Evolutionary conservation across 306 rosid species (phyloP).

Genomic region (Cyclanthera cordifolia): DNA sequence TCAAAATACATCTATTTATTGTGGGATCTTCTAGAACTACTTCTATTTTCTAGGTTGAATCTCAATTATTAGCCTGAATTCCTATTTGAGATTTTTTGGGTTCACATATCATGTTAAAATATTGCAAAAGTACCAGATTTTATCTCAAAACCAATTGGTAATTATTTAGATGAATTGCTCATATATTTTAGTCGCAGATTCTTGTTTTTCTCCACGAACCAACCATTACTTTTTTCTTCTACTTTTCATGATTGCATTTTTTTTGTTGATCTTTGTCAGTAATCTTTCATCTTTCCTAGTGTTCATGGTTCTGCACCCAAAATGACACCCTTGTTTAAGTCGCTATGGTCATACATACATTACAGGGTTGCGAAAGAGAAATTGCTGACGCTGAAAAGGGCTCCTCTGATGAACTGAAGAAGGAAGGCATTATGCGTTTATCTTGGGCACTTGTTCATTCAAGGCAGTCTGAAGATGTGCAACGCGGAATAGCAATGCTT

Average conservation of each 20-base stretch:
- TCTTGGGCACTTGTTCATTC: constrained; percentile 98
- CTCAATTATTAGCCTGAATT: no score
- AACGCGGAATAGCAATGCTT: constrained; percentile 95
- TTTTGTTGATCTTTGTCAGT: neutral
- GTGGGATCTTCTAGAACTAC: no score
- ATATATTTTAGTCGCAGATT: no score
- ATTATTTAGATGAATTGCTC: no score
- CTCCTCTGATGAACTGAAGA: constrained; percentile 39
- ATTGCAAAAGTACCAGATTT: no score
- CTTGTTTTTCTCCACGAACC: neutral
- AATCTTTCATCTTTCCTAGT: neutral
- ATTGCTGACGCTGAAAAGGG: constrained; percentile 53
- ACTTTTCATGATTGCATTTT: neutral
- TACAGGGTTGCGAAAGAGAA: constrained; percentile 80
- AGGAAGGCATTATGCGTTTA: constrained; percentile 63
- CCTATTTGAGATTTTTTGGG: no score
- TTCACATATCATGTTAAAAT: no score
- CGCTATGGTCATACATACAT: constrained; percentile 14
- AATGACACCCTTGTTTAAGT: neutral
- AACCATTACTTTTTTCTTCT: neutral
- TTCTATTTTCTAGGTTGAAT: no score
- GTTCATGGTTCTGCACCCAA: no score
- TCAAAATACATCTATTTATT: no score
- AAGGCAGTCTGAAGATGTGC: constrained; percentile 55
- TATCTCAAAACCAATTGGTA: no score